Conservation (phyloP, 306 rosid genomes). For the Inga oerstediana region DNA sequence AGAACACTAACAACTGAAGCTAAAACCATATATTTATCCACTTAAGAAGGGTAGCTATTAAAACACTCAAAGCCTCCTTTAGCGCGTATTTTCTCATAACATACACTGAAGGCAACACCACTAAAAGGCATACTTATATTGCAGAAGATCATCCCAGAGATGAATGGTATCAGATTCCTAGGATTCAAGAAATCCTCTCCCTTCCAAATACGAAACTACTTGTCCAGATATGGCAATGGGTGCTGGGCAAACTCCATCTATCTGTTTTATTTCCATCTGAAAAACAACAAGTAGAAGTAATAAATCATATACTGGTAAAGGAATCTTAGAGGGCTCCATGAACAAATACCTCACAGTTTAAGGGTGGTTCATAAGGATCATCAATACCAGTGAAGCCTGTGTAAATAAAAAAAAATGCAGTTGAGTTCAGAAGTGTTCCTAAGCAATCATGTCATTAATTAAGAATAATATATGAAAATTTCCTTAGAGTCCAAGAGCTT, state of each 20-base stretch:
- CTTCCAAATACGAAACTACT: slow-evolving; percentile 70
- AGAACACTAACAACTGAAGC: not conserved
- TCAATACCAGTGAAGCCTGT: slow-evolving; percentile 89
- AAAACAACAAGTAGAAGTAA: slow-evolving; percentile 3
- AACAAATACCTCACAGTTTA: slow-evolving; percentile 72
- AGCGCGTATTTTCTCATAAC: slow-evolving; percentile 19
- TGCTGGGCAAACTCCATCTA: slow-evolving; percentile 57
- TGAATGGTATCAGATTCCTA: slow-evolving; percentile 23
- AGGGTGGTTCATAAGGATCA: slow-evolving; percentile 85
- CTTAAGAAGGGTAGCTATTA: not conserved
- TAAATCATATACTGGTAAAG: slow-evolving; percentile 2
- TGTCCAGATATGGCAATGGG: slow-evolving; percentile 66
- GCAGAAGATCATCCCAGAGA: slow-evolving; percentile 18
- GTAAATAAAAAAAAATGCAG: not conserved
- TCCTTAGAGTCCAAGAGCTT: not conserved
- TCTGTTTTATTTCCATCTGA: slow-evolving; percentile 67
- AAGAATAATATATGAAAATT: not conserved
- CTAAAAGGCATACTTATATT: not conserved
- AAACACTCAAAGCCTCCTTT: slow-evolving; percentile 18
- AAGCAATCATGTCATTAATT: not conserved
- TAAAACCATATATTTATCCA: not conserved
- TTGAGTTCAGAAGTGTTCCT: not conserved
- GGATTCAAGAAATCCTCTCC: slow-evolving; percentile 64
- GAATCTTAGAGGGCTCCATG: not conserved
- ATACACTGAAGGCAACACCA: not conserved